phyloP scores from a whole-genome alignment of 495 filamentous ascomycete genomes.

The Tuber calosporum region DNA sequence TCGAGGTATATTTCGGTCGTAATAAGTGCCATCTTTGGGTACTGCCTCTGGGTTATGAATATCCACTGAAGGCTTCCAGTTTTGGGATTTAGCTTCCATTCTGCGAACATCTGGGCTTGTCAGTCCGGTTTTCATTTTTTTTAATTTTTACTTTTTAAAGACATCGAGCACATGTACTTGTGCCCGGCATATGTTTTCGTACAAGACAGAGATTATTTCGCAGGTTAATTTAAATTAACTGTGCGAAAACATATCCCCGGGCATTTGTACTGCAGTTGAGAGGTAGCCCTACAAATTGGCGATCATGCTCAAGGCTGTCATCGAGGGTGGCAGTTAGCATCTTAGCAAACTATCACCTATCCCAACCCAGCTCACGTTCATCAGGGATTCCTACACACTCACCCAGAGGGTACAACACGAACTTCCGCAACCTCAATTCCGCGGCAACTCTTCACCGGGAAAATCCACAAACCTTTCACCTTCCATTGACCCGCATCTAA shows the following conservation, averaged over 20 bases:
- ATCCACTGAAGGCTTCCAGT: constrained; percentile 55
- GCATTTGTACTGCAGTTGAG: neutral
- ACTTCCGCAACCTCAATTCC: constrained; percentile 66
- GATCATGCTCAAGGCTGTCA: constrained; percentile 61
- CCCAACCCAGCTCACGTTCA: neutral
- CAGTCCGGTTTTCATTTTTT: neutral
- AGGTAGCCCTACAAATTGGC: constrained; percentile 55
- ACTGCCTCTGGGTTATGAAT: constrained; percentile 72
- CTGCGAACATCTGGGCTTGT: constrained; percentile 33
- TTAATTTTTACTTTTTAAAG: neutral
- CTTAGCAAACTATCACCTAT: neutral
- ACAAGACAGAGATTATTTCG: no score
- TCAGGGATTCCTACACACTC: constrained; percentile 2
- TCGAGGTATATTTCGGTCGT: constrained; percentile 54
- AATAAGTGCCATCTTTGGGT: constrained; percentile 64
- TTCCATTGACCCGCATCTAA: constrained; percentile 43
- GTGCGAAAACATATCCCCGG: no score
- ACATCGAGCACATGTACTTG: no score
- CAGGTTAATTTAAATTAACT: no score
- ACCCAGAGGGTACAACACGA: constrained; percentile 61
- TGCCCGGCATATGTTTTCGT: no score
- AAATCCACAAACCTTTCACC: constrained; percentile 76
- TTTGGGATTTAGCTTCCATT: constrained; percentile 16
- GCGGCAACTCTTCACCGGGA: constrained; percentile 80
- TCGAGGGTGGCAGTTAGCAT: neutral